Percentiles rank a stretch among this genome's conserved stretches.
Evolutionary conservation across 2,329 filamentous ascomycete genomes (phyloP).

Genomic region (Sclerotinia nivalis): DNA sequence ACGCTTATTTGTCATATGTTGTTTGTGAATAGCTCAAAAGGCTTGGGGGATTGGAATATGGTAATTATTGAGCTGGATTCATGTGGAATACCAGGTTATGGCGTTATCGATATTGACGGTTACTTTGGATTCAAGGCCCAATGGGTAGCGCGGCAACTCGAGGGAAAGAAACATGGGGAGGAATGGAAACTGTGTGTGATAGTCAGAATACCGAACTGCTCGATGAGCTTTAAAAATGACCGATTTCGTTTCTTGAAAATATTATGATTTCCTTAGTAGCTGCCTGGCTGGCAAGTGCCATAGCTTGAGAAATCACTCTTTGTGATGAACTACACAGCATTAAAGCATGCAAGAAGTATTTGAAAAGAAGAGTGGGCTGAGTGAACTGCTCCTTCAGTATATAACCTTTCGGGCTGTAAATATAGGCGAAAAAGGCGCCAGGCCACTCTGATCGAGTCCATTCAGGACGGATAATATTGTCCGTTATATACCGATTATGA

Average conservation of each 20-base stretch:
- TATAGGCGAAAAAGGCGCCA: too few species aligned
- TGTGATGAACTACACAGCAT: too few species aligned
- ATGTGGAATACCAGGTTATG: conserved; percentile 15
- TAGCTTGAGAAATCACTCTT: too few species aligned
- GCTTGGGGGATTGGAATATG: conserved; percentile 8
- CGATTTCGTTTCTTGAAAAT: neutral
- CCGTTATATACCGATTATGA: too few species aligned
- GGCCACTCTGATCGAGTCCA: too few species aligned
- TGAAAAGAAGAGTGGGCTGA: too few species aligned
- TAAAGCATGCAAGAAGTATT: too few species aligned
- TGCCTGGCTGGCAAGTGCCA: neutral
- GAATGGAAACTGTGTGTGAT: neutral
- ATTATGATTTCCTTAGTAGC: neutral
- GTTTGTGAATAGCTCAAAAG: conserved; percentile 3
- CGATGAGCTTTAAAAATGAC: neutral
- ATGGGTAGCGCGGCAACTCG: neutral
- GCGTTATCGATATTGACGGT: conserved; percentile 12
- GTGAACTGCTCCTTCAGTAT: too few species aligned
- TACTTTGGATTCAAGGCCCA: neutral
- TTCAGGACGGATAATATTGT: too few species aligned
- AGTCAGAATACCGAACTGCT: neutral
- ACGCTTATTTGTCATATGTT: conserved; percentile 7
- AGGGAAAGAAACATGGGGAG: neutral
- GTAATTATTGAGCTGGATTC: conserved; percentile 19
- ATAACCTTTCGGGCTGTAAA: too few species aligned